Evolutionary conservation across 2,329 filamentous ascomycete genomes (phyloP).

Genomic region (Didymellaceae sp.): DNA sequence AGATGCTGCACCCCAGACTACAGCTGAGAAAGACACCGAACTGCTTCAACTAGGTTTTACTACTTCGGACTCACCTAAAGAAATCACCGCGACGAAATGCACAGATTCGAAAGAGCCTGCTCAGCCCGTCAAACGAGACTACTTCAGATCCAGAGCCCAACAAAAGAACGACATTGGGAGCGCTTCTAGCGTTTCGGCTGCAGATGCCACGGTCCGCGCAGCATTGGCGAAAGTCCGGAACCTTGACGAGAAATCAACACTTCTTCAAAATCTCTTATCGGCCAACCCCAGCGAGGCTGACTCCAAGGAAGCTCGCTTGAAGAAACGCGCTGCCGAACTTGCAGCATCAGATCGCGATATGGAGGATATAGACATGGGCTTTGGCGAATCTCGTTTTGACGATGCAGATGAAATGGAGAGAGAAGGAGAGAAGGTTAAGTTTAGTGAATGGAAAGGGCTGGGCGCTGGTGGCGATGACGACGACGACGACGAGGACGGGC

Average conservation of each 20-base stretch:
- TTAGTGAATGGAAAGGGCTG: conserved; percentile 67
- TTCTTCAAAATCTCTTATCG: conserved; percentile 49
- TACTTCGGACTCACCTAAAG: conserved; percentile 3
- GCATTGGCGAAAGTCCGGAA: conserved; percentile 79
- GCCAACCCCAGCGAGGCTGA: conserved; percentile 36
- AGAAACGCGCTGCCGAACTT: conserved; percentile 70
- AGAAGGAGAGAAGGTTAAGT: conserved; percentile 65
- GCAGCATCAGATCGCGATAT: conserved; percentile 76
- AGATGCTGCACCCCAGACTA: not conserved
- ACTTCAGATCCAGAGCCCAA: conserved; percentile 23
- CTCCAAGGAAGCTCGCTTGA: conserved; percentile 71
- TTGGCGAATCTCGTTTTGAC: conserved; percentile 84
- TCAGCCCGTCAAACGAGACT: conserved; percentile 28
- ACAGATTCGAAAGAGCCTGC: conserved; percentile 7
- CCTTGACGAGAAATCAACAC: conserved; percentile 54
- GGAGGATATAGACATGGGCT: conserved; percentile 92
- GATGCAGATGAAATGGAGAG: conserved; percentile 84
- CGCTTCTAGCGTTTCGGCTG: conserved; percentile 50
- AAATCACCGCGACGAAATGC: conserved; percentile 10
- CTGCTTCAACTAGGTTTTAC: not conserved
- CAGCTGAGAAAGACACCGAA: not conserved
- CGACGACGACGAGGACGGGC: conserved; percentile 53
- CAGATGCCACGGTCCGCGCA: conserved; percentile 81
- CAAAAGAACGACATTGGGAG: conserved; percentile 21
- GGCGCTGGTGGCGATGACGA: conserved; percentile 59